Conservation (phyloP, 305 asterid species). For the Fraxinus ornus region DNA sequence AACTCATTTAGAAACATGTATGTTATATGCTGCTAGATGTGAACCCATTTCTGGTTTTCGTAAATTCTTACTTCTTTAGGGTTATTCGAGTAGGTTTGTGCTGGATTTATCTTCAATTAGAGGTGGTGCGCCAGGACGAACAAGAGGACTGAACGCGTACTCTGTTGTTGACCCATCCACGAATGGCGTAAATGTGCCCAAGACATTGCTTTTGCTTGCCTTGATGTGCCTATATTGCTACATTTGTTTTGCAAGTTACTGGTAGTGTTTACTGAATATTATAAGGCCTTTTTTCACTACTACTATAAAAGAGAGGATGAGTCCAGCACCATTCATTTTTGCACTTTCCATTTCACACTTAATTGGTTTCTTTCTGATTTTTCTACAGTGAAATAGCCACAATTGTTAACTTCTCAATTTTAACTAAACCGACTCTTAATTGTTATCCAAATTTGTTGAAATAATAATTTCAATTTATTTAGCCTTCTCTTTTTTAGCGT, state of each 20-base stretch:
- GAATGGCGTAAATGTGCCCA: conserved; percentile 18
- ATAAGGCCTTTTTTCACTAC: no score
- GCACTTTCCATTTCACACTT: no score
- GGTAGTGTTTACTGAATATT: neutral
- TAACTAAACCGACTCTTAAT: no score
- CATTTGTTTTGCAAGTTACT: neutral
- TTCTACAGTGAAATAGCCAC: no score
- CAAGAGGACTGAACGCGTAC: conserved; percentile 56
- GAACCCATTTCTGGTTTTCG: neutral
- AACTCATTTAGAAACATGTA: conserved; percentile 38
- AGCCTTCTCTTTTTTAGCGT: no score
- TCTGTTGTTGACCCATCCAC: conserved; percentile 26
- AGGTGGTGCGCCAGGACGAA: conserved; percentile 85
- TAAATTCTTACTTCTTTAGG: conserved; percentile 18
- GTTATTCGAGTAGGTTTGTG: conserved; percentile 44
- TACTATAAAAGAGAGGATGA: no score
- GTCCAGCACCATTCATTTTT: no score
- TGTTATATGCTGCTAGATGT: conserved; percentile 20
- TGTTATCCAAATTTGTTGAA: no score
- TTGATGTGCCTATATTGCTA: neutral
- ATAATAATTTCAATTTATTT: no score
- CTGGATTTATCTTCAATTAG: conserved; percentile 57
- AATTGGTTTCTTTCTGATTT: no score
- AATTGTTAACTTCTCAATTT: no score
- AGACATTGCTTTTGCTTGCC: neutral